phyloP scores from a whole-genome alignment of 371 early-diverging fungal species.

The Zychaea mexicana region DNA sequence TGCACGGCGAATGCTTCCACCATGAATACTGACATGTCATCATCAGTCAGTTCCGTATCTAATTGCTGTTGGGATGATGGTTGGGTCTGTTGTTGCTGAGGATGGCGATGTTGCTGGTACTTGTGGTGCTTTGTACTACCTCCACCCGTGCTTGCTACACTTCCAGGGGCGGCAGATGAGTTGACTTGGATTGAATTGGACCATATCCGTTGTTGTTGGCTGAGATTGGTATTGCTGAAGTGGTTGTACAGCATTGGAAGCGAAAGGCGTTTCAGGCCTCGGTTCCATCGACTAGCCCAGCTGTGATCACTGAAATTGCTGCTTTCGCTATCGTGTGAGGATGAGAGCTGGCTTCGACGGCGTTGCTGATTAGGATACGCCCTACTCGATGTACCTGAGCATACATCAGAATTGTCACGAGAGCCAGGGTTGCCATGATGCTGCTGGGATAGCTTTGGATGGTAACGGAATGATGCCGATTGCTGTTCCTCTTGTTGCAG shows the following conservation, averaged over 20 bases:
- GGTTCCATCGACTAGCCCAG: constrained; percentile 23
- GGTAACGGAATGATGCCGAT: neutral
- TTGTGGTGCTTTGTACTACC: neutral
- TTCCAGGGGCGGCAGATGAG: constrained; percentile 19
- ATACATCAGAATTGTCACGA: neutral
- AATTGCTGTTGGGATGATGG: neutral
- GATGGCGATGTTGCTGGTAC: neutral
- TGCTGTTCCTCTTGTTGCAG: constrained; percentile 5
- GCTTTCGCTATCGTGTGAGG: constrained; percentile 1
- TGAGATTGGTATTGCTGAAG: neutral
- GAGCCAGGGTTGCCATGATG: neutral
- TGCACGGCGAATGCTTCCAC: constrained; percentile 40
- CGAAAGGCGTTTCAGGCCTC: constrained; percentile 26
- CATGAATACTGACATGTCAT: constrained; percentile 37
- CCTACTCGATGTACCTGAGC: neutral
- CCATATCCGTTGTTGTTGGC: constrained; percentile 13
- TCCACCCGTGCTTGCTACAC: neutral
- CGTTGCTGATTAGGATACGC: neutral
- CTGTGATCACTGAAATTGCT: constrained; percentile 23
- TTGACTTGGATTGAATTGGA: constrained; percentile 25
- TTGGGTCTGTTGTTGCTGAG: constrained; percentile 9
- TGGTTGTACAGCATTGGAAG: constrained; percentile 18
- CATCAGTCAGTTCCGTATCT: constrained; percentile 6
- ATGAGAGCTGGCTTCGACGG: constrained; percentile 4
- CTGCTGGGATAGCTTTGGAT: neutral